Evolutionary conservation across 73 alveolate species (phyloP), one percentile per base, ranked within the genome.

Genomic region (Paramecium sexaurelia): DNA sequence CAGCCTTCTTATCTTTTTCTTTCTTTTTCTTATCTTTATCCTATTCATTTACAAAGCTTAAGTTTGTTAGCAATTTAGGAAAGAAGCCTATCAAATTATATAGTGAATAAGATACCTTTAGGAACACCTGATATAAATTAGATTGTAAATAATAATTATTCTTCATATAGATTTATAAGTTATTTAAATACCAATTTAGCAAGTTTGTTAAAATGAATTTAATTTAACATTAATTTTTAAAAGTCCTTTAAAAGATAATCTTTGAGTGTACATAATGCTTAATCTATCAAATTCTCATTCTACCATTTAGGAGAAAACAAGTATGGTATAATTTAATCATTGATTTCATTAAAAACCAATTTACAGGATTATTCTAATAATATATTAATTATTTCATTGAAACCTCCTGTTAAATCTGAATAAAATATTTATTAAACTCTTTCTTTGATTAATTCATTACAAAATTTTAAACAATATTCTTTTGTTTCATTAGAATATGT

Each of bases 401-500:
- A 78, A 19, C 43, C 41, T 1, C 55, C 29, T 1, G 68, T 78
- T 24, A 78, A 43, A 78, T 78, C 90, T 22, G 19, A 24, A 41
- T 41, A 40, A 43, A 78, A 78, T 29, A 78, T 78, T n/a, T 39
- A 78, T 45, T 78, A 56, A 13, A 43, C 55, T 78, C 90, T 78
- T 40, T 78, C 90, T 22, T 20, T 19, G 3, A 41, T 29, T 41
- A 24, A 24, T 20, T 37, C 22, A 29, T 78, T 61, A 33, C 43
- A 22, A 78, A 78, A 78, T n/a, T 45, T 22, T 45, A 78, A 45
- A 20, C 75, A 78, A 33, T 78, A 78, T 78, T 78, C 45, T 17
- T 41, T 78, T 19, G 90, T 41, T 43, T 78, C 90, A 45, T 78
- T 78, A 29, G 90, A 78, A 78, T 78, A 43, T 36, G 61, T 78